phyloP scores from a whole-genome alignment of 768 basidiomycete genomes.

The Kwoniella sp. region DNA sequence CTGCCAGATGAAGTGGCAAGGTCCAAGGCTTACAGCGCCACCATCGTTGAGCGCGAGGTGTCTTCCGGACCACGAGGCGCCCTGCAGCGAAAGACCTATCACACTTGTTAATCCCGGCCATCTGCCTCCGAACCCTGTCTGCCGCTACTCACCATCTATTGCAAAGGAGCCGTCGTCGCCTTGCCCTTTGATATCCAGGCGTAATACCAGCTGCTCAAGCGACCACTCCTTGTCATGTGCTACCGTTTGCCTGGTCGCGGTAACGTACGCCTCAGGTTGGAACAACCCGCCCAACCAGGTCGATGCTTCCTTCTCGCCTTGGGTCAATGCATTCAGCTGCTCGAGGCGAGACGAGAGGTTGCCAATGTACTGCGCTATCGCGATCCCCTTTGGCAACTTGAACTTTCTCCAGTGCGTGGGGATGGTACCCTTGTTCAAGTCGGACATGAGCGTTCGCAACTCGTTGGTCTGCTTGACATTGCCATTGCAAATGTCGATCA shows the following conservation, averaged over 20 bases:
- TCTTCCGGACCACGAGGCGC: conserved; percentile 69
- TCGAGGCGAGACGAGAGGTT: conserved; percentile 72
- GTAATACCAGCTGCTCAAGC: conserved; percentile 75
- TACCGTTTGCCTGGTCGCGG: conserved; percentile 90
- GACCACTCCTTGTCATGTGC: conserved; percentile 90
- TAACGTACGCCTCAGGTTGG: conserved; percentile 94
- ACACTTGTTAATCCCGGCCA: not conserved
- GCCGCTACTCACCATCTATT: conserved; percentile 66
- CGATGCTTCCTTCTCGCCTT: conserved; percentile 55
- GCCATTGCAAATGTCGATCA: conserved; percentile 79
- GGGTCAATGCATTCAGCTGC: conserved; percentile 74
- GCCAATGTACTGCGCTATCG: conserved; percentile 77
- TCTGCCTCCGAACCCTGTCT: not conserved
- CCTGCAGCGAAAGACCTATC: conserved; percentile 78
- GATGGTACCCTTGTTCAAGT: conserved; percentile 84
- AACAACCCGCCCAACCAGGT: conserved; percentile 93
- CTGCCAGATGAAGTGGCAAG: conserved; percentile 84
- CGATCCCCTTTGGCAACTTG: conserved; percentile 77
- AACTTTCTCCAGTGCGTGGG: conserved; percentile 84
- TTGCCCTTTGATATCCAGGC: conserved; percentile 74
- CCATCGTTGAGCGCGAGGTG: conserved; percentile 79
- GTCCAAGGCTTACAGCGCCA: conserved; percentile 67
- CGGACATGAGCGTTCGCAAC: conserved; percentile 81
- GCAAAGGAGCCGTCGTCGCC: conserved; percentile 76
- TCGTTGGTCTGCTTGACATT: conserved; percentile 93